Evolutionary conservation across 202 grass and related monocot species (phyloP).

Genomic region (Musa balbisiana): DNA sequence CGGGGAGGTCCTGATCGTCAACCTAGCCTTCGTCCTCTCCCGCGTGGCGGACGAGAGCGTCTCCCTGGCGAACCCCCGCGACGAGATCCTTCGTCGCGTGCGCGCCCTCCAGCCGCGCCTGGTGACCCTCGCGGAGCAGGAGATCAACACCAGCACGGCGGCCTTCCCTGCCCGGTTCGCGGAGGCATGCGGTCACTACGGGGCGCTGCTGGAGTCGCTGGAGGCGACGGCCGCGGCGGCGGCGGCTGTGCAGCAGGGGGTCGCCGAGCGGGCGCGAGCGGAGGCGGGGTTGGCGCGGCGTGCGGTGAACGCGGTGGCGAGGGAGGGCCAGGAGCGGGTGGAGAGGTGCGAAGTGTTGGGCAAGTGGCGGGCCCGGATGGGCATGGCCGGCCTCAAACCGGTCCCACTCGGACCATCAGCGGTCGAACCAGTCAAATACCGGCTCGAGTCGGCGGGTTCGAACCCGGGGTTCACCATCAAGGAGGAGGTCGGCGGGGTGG

Average conservation of each 20-base stretch:
- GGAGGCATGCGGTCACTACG: constrained; percentile 2
- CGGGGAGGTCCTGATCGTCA: constrained; percentile 31
- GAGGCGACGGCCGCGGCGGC: not conserved
- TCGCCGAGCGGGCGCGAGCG: constrained; percentile 23
- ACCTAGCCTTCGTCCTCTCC: too few relatives aligned
- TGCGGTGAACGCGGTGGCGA: constrained; percentile 56
- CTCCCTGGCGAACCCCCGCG: not conserved
- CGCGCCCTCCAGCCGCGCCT: not conserved
- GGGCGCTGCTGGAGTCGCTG: not conserved
- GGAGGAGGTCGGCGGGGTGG: constrained; percentile 39
- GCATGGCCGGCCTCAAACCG: constrained; percentile 65
- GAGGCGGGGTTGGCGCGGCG: constrained; percentile 48
- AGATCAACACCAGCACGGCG: not conserved
- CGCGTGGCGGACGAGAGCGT: too few relatives aligned
- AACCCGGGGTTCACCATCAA: constrained; percentile 36
- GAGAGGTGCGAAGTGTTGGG: constrained; percentile 84
- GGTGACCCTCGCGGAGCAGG: not conserved
- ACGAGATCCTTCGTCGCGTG: not conserved
- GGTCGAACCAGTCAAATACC: constrained; percentile 39
- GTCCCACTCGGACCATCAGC: constrained; percentile 35
- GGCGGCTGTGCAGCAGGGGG: not conserved
- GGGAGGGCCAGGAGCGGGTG: constrained; percentile 60
- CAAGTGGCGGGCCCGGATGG: constrained; percentile 80
- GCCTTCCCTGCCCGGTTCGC: not conserved
- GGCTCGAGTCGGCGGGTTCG: constrained; percentile 4